phyloP scores from a whole-genome alignment of 2,329 filamentous ascomycete genomes.

The Fusarium falciforme region DNA sequence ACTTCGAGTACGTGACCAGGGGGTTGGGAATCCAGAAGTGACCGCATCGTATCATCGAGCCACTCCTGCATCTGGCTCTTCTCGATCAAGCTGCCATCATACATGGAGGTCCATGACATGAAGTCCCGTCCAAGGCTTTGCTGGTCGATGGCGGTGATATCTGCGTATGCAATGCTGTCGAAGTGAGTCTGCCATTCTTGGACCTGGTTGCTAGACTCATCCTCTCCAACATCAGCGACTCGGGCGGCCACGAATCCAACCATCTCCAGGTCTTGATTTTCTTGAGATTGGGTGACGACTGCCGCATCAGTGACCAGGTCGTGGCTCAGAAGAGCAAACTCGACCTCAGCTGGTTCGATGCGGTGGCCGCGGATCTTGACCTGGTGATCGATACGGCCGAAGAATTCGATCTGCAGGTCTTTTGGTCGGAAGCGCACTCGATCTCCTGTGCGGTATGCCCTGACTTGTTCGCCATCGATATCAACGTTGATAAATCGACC shows the following conservation, averaged over 20 bases:
- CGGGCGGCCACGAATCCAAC: slow-evolving; percentile 22
- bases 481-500: slow-evolving; percentile 26
- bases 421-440: slow-evolving; percentile 19
- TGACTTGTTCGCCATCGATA: neutral
- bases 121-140: slow-evolving; percentile 42
- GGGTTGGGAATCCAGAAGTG: slow-evolving; percentile 27
- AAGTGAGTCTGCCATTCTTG: slow-evolving; percentile 33
- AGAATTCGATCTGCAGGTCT: slow-evolving; percentile 37
- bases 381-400: slow-evolving; percentile 40
- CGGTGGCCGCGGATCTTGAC: slow-evolving; percentile 43
- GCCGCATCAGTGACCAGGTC: neutral
- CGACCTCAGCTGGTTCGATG: slow-evolving; percentile 31
- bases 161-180: slow-evolving; percentile 24
- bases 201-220: slow-evolving; percentile 18
- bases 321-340: neutral
- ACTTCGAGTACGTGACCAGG: slow-evolving; percentile 43
- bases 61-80: slow-evolving; percentile 48
- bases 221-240: neutral
- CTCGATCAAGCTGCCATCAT: slow-evolving; percentile 43
- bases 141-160: slow-evolving; percentile 19
- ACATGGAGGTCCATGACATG: slow-evolving; percentile 48
- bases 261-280: slow-evolving; percentile 14
- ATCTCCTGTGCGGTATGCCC: slow-evolving; percentile 40
- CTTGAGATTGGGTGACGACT: neutral
- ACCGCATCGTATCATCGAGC: slow-evolving; percentile 46